Percentiles rank a stretch among this genome's conserved stretches.
phyloP scores from a whole-genome alignment of 495 filamentous ascomycete genomes.

The Chaetomium fimeti region DNA sequence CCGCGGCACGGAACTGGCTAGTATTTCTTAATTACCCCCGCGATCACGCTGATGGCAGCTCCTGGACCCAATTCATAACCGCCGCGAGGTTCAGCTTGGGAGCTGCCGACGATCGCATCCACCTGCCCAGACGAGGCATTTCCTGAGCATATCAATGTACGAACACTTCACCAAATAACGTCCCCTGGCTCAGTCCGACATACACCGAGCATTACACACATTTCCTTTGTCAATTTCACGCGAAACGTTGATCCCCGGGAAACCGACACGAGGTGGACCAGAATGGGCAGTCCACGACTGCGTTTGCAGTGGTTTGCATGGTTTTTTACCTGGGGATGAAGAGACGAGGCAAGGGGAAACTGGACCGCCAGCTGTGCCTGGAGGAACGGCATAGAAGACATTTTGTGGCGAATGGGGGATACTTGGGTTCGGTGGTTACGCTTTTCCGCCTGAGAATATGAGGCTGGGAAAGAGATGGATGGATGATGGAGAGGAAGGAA shows the following conservation, averaged over 20 bases:
- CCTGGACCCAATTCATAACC: slow-evolving; percentile 3
- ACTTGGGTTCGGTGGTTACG: slow-evolving; percentile 18
- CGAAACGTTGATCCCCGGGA: slow-evolving; percentile 13
- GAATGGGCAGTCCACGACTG: slow-evolving; percentile 12
- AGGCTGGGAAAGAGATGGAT: slow-evolving; percentile 12
- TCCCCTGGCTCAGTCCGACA: slow-evolving; percentile 28
- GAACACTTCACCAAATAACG: slow-evolving; percentile 17
- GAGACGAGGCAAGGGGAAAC: background rate
- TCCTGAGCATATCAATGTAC: slow-evolving; percentile 19
- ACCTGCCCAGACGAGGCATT: slow-evolving; percentile 21
- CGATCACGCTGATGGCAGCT: slow-evolving; percentile 20
- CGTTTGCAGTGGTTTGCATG: slow-evolving; percentile 27
- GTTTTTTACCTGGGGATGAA: slow-evolving; percentile 9
- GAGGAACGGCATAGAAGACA: slow-evolving; percentile 11
- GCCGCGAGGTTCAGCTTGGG: background rate
- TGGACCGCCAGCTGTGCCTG: background rate
- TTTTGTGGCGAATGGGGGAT: slow-evolving; percentile 6
- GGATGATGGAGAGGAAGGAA: slow-evolving; percentile 12
- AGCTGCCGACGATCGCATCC: slow-evolving; percentile 20
- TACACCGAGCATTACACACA: slow-evolving; percentile 17
- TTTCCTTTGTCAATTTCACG: slow-evolving; percentile 27
- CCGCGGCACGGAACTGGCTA: slow-evolving; percentile 18
- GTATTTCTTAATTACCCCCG: slow-evolving; percentile 20
- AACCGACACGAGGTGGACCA: slow-evolving; percentile 17
- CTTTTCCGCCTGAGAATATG: slow-evolving; percentile 2